Evolutionary conservation across 1,284 basidiomycete species (phyloP).

Genomic region (Leccinum angustisporum): DNA sequence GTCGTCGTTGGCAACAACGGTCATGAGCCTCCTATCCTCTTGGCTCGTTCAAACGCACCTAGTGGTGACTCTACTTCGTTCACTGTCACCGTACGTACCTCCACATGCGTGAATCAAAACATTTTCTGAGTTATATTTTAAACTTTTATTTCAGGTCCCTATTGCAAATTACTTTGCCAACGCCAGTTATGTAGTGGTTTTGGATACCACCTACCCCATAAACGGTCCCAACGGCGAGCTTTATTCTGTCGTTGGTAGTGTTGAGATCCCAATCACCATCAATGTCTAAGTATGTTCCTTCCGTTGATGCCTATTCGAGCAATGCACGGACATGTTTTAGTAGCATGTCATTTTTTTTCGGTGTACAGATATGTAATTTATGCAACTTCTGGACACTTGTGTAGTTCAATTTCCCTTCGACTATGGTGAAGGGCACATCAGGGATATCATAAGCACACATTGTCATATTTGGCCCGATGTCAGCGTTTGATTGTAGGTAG

Average conservation of each 20-base stretch:
- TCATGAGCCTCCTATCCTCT: constrained; percentile 32
- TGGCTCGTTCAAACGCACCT: constrained; percentile 20
- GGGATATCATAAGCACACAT: too few species aligned
- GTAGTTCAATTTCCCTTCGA: too few species aligned
- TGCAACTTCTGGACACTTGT: too few species aligned
- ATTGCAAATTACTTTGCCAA: constrained; percentile 28
- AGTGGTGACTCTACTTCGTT: not conserved
- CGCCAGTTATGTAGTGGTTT: not conserved
- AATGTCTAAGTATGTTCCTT: constrained; percentile 7
- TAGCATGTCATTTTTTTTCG: too few species aligned
- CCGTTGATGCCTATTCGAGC: not conserved
- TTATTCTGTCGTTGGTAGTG: constrained; percentile 30
- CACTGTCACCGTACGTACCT: not conserved
- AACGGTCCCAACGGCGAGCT: constrained; percentile 24
- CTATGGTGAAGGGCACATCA: too few species aligned
- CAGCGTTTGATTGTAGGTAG: too few species aligned
- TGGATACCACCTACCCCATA: constrained; percentile 29
- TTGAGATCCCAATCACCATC: constrained; percentile 21
- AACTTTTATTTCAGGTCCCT: constrained; percentile 22
- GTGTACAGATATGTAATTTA: too few species aligned
- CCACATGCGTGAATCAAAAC: not conserved
- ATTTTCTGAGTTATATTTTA: constrained; percentile 3
- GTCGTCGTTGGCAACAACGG: constrained; percentile 34
- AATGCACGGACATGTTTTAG: not conserved
- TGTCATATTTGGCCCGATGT: too few species aligned